Conservation (phyloP, 2,329 filamentous ascomycete species). For the Ophiosphaerella korrae region DNA sequence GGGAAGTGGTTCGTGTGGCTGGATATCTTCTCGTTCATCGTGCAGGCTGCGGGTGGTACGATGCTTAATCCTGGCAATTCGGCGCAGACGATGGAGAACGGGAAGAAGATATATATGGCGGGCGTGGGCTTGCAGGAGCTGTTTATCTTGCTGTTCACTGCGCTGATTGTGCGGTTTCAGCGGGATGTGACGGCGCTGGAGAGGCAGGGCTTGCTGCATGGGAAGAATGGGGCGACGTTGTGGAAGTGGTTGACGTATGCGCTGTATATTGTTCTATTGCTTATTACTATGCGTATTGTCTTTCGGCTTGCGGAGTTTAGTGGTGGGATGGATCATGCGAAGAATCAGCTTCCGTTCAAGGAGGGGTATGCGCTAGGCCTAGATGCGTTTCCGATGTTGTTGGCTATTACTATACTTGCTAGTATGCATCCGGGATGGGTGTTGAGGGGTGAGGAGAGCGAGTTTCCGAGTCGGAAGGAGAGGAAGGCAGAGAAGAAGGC, state of each 20-base stretch:
- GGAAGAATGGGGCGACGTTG: neutral
- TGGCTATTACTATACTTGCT: conserved; percentile 38
- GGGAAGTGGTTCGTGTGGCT: conserved; percentile 52
- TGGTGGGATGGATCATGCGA: conserved; percentile 47
- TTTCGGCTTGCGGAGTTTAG: conserved; percentile 65
- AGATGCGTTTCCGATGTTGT: conserved; percentile 63
- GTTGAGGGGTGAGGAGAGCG: conserved; percentile 27
- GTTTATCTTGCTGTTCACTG: conserved; percentile 37
- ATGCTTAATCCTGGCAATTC: conserved; percentile 40
- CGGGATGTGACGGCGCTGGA: conserved; percentile 7
- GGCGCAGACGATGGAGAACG: conserved; percentile 38
- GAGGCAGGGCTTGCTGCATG: neutral
- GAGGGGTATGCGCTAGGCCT: conserved; percentile 59
- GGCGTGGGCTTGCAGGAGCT: conserved; percentile 33
- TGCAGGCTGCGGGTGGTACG: conserved; percentile 49
- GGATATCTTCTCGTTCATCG: conserved; percentile 53
- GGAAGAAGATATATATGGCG: conserved; percentile 52
- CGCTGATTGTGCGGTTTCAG: conserved; percentile 26
- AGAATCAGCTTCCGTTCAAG: conserved; percentile 54
- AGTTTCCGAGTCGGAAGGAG: conserved; percentile 33
- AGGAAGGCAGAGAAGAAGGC: conserved; percentile 31
- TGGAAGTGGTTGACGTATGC: conserved; percentile 43
- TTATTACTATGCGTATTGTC: conserved; percentile 61
- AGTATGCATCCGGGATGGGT: conserved; percentile 32
- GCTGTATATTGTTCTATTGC: conserved; percentile 48